Conservation (phyloP, 169 alveolate genomes). For the Babesia sp. region DNA sequence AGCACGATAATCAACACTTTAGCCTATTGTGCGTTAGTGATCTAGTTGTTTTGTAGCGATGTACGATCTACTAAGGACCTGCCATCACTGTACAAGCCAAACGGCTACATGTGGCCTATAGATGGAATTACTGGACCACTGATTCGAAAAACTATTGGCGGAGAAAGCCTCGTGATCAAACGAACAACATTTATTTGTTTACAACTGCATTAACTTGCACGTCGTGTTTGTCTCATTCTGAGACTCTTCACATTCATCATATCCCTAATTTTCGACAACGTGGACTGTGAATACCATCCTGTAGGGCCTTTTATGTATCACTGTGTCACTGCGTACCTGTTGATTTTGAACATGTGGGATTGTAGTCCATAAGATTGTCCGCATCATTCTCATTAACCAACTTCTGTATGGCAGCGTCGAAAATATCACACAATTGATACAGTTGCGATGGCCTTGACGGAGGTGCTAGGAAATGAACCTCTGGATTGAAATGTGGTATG, state of each 20-base stretch:
- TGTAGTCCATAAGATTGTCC: neutral
- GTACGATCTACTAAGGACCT: too few relatives aligned
- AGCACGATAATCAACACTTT: too few relatives aligned
- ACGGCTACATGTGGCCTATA: too few relatives aligned
- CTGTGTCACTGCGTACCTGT: conserved; percentile 32
- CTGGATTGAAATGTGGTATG: conserved; percentile 47
- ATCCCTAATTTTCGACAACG: conserved; percentile 43
- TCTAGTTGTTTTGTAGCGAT: too few relatives aligned
- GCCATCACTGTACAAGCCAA: too few relatives aligned
- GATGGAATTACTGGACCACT: too few relatives aligned
- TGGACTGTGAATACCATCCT: conserved; percentile 64
- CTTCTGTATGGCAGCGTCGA: conserved; percentile 67
- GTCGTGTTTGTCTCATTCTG: conserved; percentile 50
- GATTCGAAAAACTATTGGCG: too few relatives aligned
- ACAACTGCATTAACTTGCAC: neutral
- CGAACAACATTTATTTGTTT: too few relatives aligned
- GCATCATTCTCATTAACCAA: conserved; percentile 10
- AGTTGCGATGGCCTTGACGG: conserved; percentile 65
- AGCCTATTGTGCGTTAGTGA: too few relatives aligned
- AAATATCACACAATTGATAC: conserved; percentile 63
- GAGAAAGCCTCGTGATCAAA: too few relatives aligned
- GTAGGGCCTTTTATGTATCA: neutral
- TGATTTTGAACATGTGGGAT: conserved; percentile 39
- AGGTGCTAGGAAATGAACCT: conserved; percentile 60
- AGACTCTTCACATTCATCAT: conserved; percentile 66